Evolutionary conservation across 2,329 filamentous ascomycete species (phyloP), one percentile per base, ranked within the genome.

Genomic region (Aspergillus candidus): DNA sequence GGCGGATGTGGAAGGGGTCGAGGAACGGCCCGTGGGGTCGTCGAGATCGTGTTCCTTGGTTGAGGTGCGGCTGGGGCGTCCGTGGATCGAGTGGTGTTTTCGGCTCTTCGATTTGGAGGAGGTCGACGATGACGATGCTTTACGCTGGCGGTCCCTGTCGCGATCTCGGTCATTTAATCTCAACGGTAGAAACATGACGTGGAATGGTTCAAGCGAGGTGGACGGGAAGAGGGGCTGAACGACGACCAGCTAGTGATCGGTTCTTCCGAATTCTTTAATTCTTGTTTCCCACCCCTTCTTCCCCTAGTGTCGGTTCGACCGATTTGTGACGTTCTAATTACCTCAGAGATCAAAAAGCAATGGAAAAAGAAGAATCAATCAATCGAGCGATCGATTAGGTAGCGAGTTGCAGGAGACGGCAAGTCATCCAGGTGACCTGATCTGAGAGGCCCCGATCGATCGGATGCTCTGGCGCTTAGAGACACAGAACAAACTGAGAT

Each of bases 141-240:
- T 53, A 54, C 56, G 52, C 18, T 51, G 48, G 31, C 51, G 53
- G 42, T 56, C 58, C 50, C 60, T 59, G 44, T 60, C 57, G 53
- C 54, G 54, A 55, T 59, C 54, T 52, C 61, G 56, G 51, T 64
- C 63, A 58, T 60, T 57, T 53, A 60, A 57, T 61, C 61, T 65
- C 42, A 65, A 50, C 41, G 62, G 65, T 41, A 65, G 60, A 53
- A 64, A 62, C 65, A 68, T 67, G 59, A 55, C 54, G 50, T 49
- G 50, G 50, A 46, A 45, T 56, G 46, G 42, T 54, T 44, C 51
- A 53, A 53, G 52, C 48, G 49, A 55, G 55, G 52, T 50, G 41
- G 49, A 47, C 52, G 54, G 56, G 52, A 57, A 51, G 39, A 40
- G 52, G 44, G 46, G 42, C 40, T 42, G 45, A 45, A 43, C 50